Evolutionary conservation across 31 red algal genomes (phyloP), one percentile per base, ranked within the genome.

Genomic region (Bonnemaisonia californica): DNA sequence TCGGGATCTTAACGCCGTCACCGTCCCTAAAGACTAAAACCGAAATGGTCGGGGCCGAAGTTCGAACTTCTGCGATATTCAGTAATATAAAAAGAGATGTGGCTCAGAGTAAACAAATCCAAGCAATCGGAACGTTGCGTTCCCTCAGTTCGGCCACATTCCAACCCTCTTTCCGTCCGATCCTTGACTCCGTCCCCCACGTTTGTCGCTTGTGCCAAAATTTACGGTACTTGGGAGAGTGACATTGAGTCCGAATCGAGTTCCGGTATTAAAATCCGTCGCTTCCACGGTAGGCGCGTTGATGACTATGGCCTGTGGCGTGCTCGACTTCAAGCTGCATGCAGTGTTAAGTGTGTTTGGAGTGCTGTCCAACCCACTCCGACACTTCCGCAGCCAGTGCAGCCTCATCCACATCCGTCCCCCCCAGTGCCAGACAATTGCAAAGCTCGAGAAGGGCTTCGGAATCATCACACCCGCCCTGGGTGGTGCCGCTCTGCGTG

Each of bases 321-420:
- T 40, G 33, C 36, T 41, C 68, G 68, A 21, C 68, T 71, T 71
- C 68, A 37, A 41, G 16, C 68, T 71, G 68, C 68, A 71, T 41
- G 68, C 34, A 5, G 36, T 40, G 24, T 71, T 33, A 71, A 71
- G 27, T 29, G 68, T 41, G 68, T 71, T 41, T 71, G 68, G 16
- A 33, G 24, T 71, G 68, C 42, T 64, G 61, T 30, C 26, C 26
- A 64, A 26, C 9, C 22, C 61, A 24, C 12, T 12, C 9, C 61
- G n/a, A n/a, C n/a, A n/a, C n/a, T n/a, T 64, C 11, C 61, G 61
- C 13, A 9, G 22, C 23, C 61, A 64, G 11, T 29, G 23, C 26
- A 22, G 23, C 9, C 12, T 64, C 26, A 11, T 26, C 11, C 32
- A 64, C 23, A 29, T 22, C 22, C 8, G 61, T 8, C 23, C 24